These are phyloP conservation scores for Crotalaria pallida DNA, from an alignment of 306 rosid genomes.

Conservation along the genomic window DNA sequence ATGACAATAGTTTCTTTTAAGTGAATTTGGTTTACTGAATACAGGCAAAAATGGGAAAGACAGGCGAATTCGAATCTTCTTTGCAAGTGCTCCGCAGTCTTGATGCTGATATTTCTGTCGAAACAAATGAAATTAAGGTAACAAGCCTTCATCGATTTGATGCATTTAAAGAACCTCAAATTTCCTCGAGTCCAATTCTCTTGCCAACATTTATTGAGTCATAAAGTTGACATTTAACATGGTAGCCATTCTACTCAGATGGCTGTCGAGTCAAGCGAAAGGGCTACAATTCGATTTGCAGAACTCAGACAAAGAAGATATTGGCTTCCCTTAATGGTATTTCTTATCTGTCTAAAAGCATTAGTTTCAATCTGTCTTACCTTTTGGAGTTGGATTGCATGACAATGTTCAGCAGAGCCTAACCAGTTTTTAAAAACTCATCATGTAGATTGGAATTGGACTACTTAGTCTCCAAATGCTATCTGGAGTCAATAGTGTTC, in stretches of 20 bases:
- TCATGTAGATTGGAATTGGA: slow-evolving; percentile 86
- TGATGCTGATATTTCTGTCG: slow-evolving; percentile 75
- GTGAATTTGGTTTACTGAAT: slow-evolving; percentile 12
- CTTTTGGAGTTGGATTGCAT: slow-evolving; percentile 19
- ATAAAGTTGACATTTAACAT: not conserved
- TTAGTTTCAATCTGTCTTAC: slow-evolving; percentile 9
- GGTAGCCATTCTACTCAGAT: slow-evolving; percentile 47
- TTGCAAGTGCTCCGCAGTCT: slow-evolving; percentile 95
- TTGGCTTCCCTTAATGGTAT: slow-evolving; percentile 88
- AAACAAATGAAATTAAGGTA: slow-evolving; percentile 81
- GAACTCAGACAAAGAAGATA: slow-evolving; percentile 80
- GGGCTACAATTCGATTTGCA: slow-evolving; percentile 64
- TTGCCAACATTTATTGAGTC: not conserved
- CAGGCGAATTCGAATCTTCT: slow-evolving; percentile 84
- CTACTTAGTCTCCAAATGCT: slow-evolving; percentile 87
- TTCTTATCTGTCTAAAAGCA: slow-evolving; percentile 17
- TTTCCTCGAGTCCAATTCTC: not conserved
- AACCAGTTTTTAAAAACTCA: slow-evolving; percentile 22
- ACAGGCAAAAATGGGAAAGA: slow-evolving; percentile 97
- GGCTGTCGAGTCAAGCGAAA: slow-evolving; percentile 62
- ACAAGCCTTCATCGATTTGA: not conserved
- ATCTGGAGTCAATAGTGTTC: slow-evolving; percentile 82
- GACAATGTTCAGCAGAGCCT: slow-evolving; percentile 10
- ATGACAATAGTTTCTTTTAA: slow-evolving; percentile 14
- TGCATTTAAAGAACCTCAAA: not conserved